These are phyloP conservation scores for Botrytis galanthina DNA, from an alignment of 2,329 filamentous ascomycete species.

Conservation along the genomic window DNA sequence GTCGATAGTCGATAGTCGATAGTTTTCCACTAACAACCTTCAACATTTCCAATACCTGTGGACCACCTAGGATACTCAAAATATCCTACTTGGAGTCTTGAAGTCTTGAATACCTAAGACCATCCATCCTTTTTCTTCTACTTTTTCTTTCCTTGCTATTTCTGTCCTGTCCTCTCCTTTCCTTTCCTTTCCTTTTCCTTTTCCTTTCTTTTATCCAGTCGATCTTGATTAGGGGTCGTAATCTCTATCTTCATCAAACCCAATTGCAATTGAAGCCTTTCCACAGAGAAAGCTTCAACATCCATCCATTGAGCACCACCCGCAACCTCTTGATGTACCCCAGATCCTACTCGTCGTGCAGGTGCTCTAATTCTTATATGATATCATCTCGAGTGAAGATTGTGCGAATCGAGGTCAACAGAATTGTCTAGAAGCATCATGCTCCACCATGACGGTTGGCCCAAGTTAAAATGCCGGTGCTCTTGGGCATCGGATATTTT, in stretches of 20 bases:
- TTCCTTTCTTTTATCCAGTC: neutral
- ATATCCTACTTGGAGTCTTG: neutral
- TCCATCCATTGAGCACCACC: neutral
- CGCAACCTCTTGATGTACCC: neutral
- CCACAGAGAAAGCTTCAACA: neutral
- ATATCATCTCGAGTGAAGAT: neutral
- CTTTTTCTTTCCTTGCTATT: neutral
- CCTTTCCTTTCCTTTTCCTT: no score
- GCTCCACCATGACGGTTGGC: neutral
- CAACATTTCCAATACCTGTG: neutral
- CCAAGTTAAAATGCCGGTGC: neutral
- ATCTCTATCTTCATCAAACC: neutral
- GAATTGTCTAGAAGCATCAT: neutral
- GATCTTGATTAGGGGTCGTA: neutral
- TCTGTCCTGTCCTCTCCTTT: neutral
- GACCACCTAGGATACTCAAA: neutral
- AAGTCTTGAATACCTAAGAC: neutral
- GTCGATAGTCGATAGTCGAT: neutral
- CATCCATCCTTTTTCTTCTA: neutral
- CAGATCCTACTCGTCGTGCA: neutral
- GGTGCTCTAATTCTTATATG: neutral
- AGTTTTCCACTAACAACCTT: neutral
- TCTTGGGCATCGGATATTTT: slow-evolving; percentile 1
- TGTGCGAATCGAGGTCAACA: neutral
- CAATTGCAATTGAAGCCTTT: neutral